Base-by-base conservation (phyloP, 176 grass and related monocot species). In the Miscanthus lutarioriparius region DNA sequence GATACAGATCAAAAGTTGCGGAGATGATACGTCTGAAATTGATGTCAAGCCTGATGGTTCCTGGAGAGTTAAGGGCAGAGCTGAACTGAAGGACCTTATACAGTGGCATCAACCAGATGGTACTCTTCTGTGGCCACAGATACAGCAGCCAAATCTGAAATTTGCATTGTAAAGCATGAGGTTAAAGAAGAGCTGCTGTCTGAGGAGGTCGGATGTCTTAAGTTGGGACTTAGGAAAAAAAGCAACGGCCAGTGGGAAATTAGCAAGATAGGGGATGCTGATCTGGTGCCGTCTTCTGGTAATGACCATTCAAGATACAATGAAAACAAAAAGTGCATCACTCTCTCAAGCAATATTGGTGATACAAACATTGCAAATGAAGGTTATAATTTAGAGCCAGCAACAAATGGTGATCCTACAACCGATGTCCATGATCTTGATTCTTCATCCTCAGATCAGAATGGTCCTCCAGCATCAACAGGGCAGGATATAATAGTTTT, bases 81-180 rank as follows among this genome's bases (percentile, higher is more conserved):
- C 64, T 43, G 85, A 90, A 82, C 85, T 56, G 43, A 90, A 86
- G 45, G 85, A 93, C 64, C 91, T 98, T 84, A 51, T 33, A 20
- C 82, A 93, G 80, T 98, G 96, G 96, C 96, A 98, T 90, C 85
- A 89, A 74, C 93, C 91, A 79, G 96, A 95, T 87, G 96, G 96
- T 47, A 91, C 90, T 72, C 85, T 89, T 91, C 67, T 88, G 23
- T 67, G 48, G 32, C 74, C 59, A 79, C 67, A 70, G 81, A 84
- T 37, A 64, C 41, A 80, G 66, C 79, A 65, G 37, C 73, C 44
- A 82, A 82, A 53, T 61, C 78, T 25, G 28, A 76, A 22, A 82
- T 69, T 37, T 77, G 40, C 51, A 61, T 67, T 79, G 45, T 74
- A 67, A 91, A 83, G 71, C 64, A 76, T 10, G 86, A 95, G 76